Base-by-base conservation (phyloP, 306 rosid genomes). In the Citrullus mucosospermus region DNA sequence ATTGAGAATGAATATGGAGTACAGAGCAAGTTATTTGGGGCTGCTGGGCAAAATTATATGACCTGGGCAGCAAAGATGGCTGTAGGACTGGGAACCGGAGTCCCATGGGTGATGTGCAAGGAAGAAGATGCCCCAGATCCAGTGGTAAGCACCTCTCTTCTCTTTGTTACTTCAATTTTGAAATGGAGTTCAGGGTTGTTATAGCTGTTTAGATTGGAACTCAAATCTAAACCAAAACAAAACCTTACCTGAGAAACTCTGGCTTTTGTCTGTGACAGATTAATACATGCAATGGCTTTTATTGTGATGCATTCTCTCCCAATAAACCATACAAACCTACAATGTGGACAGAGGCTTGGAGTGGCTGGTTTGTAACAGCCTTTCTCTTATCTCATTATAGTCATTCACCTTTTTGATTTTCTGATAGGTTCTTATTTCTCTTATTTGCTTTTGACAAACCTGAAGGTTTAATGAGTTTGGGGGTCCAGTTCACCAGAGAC, bases 71-170 rank as follows among this genome's bases (percentile, higher is more conserved):
- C 99, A 66, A 88, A 93, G 59, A 96, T 96, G 99, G 99, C 99
- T 36, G 91, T 91, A 36, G 93, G 93, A 85, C 83, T 81, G 86
- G 93, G 81, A 63, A 96, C 99, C 16, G 99, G 99, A 44, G 99
- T 96, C 78, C 99, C 99, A 1, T 96, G 99, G 99, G 86, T 96
- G 53, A 96, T 96, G 99, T 96, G 99, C 91, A 96, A 96, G 89
- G 97, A 96, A 89, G 99, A 92, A n/a, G 98, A 96, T 88, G 99
- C 99, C 9, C 99, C 99, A 34, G 99, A 96, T 93, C 99, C 99
- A 80, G 91, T 96, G 91, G 99, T 96, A 75, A 88, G 88, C 73
- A 80, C 55, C 32, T 82, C 76, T 70, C 78, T 69, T 69, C 48
- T 43, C 18, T 36, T 41, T 61, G 63, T 44, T 48, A 71, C 34